phyloP scores from a whole-genome alignment of 768 basidiomycete genomes.

The Agaricus subrufescens region DNA sequence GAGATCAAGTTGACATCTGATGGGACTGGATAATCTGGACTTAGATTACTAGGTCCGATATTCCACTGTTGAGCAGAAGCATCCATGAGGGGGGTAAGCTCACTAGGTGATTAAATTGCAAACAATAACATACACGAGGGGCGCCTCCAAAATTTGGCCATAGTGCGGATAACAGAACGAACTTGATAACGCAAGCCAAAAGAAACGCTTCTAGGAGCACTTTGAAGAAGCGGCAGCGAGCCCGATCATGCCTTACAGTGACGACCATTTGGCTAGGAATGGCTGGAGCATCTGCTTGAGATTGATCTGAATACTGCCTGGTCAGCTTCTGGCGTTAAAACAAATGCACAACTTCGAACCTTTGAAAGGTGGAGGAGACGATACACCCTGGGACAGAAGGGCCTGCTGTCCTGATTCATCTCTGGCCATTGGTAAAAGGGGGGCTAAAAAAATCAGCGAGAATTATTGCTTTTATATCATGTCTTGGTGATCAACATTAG shows the following conservation, averaged over 20 bases:
- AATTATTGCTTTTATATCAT: too few species aligned
- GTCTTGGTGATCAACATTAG: too few species aligned
- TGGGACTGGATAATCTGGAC: conserved; percentile 3
- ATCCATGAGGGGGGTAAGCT: not conserved
- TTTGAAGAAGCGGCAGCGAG: not conserved
- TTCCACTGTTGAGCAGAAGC: conserved; percentile 1
- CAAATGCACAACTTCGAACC: not conserved
- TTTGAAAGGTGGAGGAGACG: conserved; percentile 5
- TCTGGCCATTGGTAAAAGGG: not conserved
- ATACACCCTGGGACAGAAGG: not conserved
- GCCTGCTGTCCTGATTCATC: not conserved
- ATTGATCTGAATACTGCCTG: not conserved
- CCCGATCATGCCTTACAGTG: not conserved
- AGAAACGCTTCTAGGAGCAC: not conserved
- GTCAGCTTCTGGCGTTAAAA: not conserved
- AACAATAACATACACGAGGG: not conserved
- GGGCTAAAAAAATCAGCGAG: too few species aligned
- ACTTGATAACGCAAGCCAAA: not conserved
- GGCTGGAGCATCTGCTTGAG: not conserved
- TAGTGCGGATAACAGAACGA: not conserved
- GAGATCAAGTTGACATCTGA: not conserved
- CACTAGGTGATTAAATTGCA: not conserved
- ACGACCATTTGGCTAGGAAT: not conserved
- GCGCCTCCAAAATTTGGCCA: not conserved
- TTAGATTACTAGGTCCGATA: conserved; percentile 1